phyloP scores from a whole-genome alignment of 805 yeast genomes.

The Cyberlindnera saturnus region DNA sequence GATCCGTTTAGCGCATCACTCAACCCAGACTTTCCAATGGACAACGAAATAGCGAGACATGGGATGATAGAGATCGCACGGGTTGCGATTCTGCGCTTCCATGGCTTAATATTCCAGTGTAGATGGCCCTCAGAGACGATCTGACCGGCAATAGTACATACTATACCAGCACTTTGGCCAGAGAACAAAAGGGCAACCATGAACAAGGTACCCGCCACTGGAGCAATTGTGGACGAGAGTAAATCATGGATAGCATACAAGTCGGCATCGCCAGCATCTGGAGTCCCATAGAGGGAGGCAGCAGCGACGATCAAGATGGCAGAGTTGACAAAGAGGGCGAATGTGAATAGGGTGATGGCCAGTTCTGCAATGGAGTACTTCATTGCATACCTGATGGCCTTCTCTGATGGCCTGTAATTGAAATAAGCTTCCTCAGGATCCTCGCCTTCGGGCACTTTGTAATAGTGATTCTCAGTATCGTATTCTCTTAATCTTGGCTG shows the following conservation, averaged over 20 bases:
- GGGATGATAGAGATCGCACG: conserved; percentile 78
- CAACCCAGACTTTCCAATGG: conserved; percentile 70
- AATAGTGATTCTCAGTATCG: conserved; percentile 54
- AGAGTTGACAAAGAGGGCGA: conserved; percentile 83
- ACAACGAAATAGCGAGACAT: conserved; percentile 63
- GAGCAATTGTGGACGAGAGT: conserved; percentile 54
- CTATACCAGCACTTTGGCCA: conserved; percentile 89
- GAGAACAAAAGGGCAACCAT: conserved; percentile 79
- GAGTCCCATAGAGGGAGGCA: conserved; percentile 62
- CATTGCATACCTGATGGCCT: conserved; percentile 69
- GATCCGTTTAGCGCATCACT: conserved; percentile 72
- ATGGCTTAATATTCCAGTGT: conserved; percentile 74
- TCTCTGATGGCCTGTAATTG: conserved; percentile 59
- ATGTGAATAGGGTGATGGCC: conserved; percentile 60
- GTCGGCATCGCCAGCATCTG: conserved; percentile 74
- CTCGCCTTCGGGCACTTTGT: conserved; percentile 23
- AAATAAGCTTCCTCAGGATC: conserved; percentile 32
- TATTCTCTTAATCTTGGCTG: conserved; percentile 77
- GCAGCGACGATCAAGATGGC: conserved; percentile 82
- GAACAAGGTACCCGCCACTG: conserved; percentile 76
- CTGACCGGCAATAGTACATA: conserved; percentile 91
- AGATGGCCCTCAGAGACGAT: conserved; percentile 89
- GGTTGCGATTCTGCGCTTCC: conserved; percentile 74
- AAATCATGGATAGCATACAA: conserved; percentile 69
- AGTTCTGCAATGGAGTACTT: conserved; percentile 70